Conservation (phyloP, 106 monocot species). For the Acorus gramineus region DNA sequence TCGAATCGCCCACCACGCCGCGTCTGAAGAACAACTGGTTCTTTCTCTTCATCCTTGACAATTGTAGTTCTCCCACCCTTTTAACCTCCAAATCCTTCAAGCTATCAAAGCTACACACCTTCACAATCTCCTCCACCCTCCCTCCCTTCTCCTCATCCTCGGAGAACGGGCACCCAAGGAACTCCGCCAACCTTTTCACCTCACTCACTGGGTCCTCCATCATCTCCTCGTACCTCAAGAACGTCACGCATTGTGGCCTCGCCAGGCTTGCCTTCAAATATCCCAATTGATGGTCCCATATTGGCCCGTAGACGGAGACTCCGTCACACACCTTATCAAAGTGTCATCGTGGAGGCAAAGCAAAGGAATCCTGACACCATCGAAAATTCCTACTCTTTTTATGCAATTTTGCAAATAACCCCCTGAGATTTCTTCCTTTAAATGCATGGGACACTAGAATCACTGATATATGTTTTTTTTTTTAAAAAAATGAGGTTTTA, state of each 20-base stretch:
- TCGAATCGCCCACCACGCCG: slow-evolving; percentile 5
- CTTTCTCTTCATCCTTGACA: background rate
- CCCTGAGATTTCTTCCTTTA: no score
- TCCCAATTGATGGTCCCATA: background rate
- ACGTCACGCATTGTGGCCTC: background rate
- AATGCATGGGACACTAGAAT: no score
- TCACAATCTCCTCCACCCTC: background rate
- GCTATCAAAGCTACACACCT: slow-evolving; percentile 8
- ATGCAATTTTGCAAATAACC: no score
- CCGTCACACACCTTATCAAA: no score
- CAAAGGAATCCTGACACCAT: no score
- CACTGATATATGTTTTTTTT: no score
- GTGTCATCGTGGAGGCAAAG: no score
- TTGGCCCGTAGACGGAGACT: background rate
- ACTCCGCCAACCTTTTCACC: slow-evolving; percentile 8
- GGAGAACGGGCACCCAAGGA: slow-evolving; percentile 4
- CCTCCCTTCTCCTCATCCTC: slow-evolving; percentile 12
- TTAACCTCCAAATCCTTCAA: slow-evolving; percentile 1
- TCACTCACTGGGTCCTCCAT: background rate
- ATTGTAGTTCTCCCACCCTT: background rate
- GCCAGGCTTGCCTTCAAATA: slow-evolving; percentile 3
- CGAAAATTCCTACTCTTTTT: no score
- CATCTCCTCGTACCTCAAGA: slow-evolving; percentile 11
- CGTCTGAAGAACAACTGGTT: background rate
- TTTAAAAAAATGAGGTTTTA: no score